These are phyloP conservation scores for Metrosideros polymorpha DNA, from an alignment of 441 rosid species.

Conservation along the genomic window DNA sequence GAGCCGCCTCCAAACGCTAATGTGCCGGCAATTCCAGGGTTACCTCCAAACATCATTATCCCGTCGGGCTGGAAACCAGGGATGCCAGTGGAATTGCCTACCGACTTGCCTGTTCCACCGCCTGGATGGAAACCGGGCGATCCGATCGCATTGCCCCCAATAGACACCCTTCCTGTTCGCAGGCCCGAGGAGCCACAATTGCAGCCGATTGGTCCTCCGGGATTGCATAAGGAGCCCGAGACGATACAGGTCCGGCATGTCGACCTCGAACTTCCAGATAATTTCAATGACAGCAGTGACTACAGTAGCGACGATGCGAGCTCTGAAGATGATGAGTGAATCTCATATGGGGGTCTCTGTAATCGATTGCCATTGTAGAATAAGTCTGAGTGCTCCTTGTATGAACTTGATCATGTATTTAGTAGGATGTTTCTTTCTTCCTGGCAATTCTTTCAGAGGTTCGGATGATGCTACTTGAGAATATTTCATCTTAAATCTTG, in stretches of 20 bases:
- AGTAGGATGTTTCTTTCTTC: neutral
- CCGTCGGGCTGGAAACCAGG: slow-evolving; percentile 95
- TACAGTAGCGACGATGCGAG: slow-evolving; percentile 68
- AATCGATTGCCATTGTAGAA: neutral
- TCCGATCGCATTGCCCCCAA: slow-evolving; percentile 52
- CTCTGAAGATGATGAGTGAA: slow-evolving; percentile 67
- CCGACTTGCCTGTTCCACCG: slow-evolving; percentile 61
- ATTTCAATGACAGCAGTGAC: slow-evolving; percentile 73
- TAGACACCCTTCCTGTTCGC: slow-evolving; percentile 46
- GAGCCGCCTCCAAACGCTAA: slow-evolving; percentile 44
- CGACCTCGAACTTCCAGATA: slow-evolving; percentile 70
- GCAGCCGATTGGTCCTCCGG: slow-evolving; percentile 37
- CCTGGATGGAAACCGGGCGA: slow-evolving; percentile 97
- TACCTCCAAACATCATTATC: slow-evolving; percentile 53
- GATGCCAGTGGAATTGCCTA: slow-evolving; percentile 76
- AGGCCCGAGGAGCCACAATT: slow-evolving; percentile 36
- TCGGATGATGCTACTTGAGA: neutral
- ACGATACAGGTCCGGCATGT: slow-evolving; percentile 78
- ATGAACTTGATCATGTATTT: neutral
- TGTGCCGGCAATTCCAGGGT: slow-evolving; percentile 43
- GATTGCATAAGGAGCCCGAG: slow-evolving; percentile 53
- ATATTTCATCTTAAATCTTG: neutral
- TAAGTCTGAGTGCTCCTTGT: neutral
- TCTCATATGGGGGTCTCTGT: neutral
- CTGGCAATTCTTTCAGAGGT: neutral